Conservation (phyloP, 1,284 basidiomycete species). For the Ceratobasidium papillatum region DNA sequence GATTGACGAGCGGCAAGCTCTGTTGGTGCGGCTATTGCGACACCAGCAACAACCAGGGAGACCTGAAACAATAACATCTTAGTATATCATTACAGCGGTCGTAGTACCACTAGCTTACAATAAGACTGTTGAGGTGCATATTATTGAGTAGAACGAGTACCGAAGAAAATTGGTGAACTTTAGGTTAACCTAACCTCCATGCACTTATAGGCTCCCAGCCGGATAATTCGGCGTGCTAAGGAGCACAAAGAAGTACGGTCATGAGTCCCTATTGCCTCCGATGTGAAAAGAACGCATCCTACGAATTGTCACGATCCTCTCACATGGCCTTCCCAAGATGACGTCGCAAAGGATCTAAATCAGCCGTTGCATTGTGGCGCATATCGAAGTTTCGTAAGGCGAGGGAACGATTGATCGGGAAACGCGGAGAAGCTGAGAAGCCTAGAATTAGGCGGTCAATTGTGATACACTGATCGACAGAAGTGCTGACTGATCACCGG, state of each 20-base stretch:
- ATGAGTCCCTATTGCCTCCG: background rate
- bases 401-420: too few species aligned
- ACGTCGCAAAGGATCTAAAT: background rate
- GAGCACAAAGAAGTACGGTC: too few species aligned
- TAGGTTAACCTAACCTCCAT: background rate
- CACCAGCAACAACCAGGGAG: background rate
- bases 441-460: too few species aligned
- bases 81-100: background rate
- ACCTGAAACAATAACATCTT: background rate
- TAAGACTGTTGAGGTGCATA: background rate
- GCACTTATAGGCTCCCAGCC: background rate
- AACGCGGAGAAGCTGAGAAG: too few species aligned
- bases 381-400: background rate
- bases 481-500: too few species aligned
- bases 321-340: background rate
- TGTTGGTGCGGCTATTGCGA: background rate
- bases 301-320: background rate
- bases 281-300: background rate
- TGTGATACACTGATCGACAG: too few species aligned
- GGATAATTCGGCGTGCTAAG: background rate
- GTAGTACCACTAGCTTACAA: background rate
- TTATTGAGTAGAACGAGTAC: background rate
- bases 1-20: slow-evolving; percentile 1
- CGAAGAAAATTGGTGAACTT: background rate
- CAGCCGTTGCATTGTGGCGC: background rate